Evolutionary conservation across 805 yeast genomes (phyloP), one percentile per base, ranked within the genome.

Genomic region (Kluyveromyces dobzhanskii): DNA sequence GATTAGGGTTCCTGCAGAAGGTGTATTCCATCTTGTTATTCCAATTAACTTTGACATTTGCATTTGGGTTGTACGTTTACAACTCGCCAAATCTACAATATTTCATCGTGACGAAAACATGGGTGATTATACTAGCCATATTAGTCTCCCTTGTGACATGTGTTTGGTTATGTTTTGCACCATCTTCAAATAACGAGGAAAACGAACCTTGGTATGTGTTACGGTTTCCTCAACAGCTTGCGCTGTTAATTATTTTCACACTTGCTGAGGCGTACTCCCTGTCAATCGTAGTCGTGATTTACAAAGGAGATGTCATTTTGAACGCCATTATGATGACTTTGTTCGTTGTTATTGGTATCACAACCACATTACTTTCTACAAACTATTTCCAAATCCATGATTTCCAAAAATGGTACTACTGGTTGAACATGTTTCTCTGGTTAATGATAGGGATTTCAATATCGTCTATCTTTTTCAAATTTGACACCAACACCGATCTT

Each of bases 1-100:
- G 95, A 49, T 83, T 80, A 47, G 70, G 78, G 57, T 86, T 86
- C 50, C 65, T 84, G 48, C 71, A 87, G 43, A 83, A 82, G 54
- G 96, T 86, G 7, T 87, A 85, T 60, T 66, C 85, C 4, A 68
- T 87, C 34, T 67, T 86, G 36, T 59, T 78, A 10, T 61, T 71
- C 4, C 96, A 86, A 60, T 56, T 86, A 27, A 56, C 77, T 23
- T 61, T 67, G 21, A 85, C 95, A 0, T 68, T 80, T 17, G 61
- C 70, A 5, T 51, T 50, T 24, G 45, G 57, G 16, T 38, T 49
- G 6, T 41, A 44, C 4, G 56, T 52, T 2, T 44, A 48, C 25
- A 44, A 46, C 14, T 43, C 49, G 23, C 41, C 45, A 3, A 27
- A 29, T 1, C 26, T 51, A n/a, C 57, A 54, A 27, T 35, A 31